Base-by-base conservation (phyloP, 495 filamentous ascomycete genomes). In the Pseudotulostoma volvatum region DNA sequence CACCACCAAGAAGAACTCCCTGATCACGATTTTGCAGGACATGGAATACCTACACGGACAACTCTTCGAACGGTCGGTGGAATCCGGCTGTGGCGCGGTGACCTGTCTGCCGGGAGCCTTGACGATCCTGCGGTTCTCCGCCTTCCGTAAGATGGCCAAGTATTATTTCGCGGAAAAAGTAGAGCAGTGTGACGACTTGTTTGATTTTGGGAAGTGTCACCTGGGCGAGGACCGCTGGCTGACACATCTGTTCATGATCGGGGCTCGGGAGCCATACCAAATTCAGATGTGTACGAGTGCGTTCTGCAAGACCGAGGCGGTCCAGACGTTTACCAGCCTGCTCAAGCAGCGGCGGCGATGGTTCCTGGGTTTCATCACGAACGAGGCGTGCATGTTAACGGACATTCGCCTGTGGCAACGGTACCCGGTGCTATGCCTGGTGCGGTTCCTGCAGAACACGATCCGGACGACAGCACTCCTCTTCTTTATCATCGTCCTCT, bases 1-100 rank as follows among this genome's bases (percentile, higher is more conserved):
- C 1, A 97, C 90, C 0, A 94, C 90, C 0, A 71, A 77, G 45
- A 93, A 85, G 40, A 84, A 92, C 55, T 79, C 76, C 37, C 65
- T 96, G 32, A 80, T 97, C 46, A 97, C 90, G 0, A 62, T 97
- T 4, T 69, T 97, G 1, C 90, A 97, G 53, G 90, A 97, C 45
- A 90, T 97, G 77, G 90, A 97, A 59, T 97, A 97, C 47, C 79
- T 95, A 34, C 90, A 97, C 55, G 90, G 90, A 3, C 90, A 97
- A 56, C 76, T 97, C 9, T 95, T 96, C 50, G 90, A 97, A 57
- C 79, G 90, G 17, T 90, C 88, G 0, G 88, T 97, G 1, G 90
- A 97, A 55, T 96, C 90, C 11, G 84, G 79, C 34, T 96, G 90
- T 50, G 90, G 90, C 20, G 76, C 90, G 3, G 88, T 97, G 30